phyloP scores from a whole-genome alignment of 345 rosid genomes.

The Aquilaria sinensis region DNA sequence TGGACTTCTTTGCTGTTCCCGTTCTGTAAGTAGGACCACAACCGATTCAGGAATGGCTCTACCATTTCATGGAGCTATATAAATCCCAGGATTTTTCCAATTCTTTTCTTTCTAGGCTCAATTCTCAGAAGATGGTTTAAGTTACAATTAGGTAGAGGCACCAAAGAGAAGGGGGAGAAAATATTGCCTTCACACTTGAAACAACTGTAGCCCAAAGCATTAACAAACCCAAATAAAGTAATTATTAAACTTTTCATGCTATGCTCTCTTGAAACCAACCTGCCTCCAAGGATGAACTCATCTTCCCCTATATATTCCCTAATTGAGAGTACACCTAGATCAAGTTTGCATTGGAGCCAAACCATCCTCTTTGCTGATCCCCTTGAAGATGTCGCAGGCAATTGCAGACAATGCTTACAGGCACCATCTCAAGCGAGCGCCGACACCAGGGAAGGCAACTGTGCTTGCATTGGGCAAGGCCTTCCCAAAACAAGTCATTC shows the following conservation, averaged over 20 bases:
- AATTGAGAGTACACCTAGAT: constrained; percentile 1
- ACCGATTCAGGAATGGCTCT: too few species aligned
- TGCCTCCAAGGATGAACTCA: constrained; percentile 40
- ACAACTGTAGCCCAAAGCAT: constrained; percentile 30
- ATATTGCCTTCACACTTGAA: constrained; percentile 29
- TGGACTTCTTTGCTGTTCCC: background rate
- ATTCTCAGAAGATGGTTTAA: background rate
- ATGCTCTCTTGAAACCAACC: constrained; percentile 44
- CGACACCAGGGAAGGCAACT: constrained; percentile 73
- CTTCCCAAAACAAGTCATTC: constrained; percentile 72
- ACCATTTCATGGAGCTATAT: too few species aligned
- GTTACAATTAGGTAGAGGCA: constrained; percentile 1
- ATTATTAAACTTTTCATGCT: constrained; percentile 32
- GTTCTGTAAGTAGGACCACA: too few species aligned
- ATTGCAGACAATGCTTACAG: constrained; percentile 22
- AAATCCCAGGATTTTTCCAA: too few species aligned
- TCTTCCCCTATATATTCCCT: constrained; percentile 35
- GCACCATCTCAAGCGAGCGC: constrained; percentile 32
- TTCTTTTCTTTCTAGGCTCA: too few species aligned
- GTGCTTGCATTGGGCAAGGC: constrained; percentile 94
- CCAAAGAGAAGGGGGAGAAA: constrained; percentile 9
- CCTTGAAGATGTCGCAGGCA: constrained; percentile 33
- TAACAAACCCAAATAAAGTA: constrained; percentile 32
- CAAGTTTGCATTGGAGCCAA: constrained; percentile 6
- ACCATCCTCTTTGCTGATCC: constrained; percentile 12